A percentile compares a stretch with the other conserved stretches of the same genome.
These are phyloP conservation scores for Axilococcus clingmanii DNA, from an alignment of 139 green algal species.

Conservation along the genomic window DNA sequence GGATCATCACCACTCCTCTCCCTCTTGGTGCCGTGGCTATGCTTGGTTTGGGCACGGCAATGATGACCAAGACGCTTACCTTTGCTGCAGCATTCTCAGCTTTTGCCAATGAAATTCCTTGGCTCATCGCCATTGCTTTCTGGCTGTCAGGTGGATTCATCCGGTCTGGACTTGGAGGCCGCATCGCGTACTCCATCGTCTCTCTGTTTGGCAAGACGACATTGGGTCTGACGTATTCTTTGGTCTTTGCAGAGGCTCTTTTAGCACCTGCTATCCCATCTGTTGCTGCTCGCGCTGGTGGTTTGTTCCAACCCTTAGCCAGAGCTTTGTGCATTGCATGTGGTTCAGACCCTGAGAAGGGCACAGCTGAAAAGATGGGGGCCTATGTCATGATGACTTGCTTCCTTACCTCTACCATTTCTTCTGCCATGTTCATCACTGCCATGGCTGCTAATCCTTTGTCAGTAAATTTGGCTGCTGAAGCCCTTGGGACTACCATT, in stretches of 20 bases:
- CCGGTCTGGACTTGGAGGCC: slow-evolving; percentile 93
- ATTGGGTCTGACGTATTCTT: slow-evolving; percentile 90
- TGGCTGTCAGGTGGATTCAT: slow-evolving; percentile 98
- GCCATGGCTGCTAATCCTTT: slow-evolving; percentile 99
- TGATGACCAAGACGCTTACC: slow-evolving; percentile 92
- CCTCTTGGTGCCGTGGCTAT: slow-evolving; percentile 95
- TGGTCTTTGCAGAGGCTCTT: slow-evolving; percentile 93
- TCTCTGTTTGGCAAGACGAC: slow-evolving; percentile 92
- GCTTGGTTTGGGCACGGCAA: slow-evolving; percentile 83
- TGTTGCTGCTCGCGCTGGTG: slow-evolving; percentile 84
- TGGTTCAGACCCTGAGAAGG: slow-evolving; percentile 44
- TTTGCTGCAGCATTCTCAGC: slow-evolving; percentile 94
- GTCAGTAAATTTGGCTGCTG: slow-evolving; percentile 85
- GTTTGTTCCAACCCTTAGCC: slow-evolving; percentile 97
- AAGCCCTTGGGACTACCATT: slow-evolving; percentile 81
- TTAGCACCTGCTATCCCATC: slow-evolving; percentile 97
- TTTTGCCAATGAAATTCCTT: slow-evolving; percentile 90
- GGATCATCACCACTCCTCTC: slow-evolving; percentile 87
- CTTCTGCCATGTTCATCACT: slow-evolving; percentile 97
- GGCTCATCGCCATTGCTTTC: slow-evolving; percentile 98
- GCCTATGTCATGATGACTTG: slow-evolving; percentile 97
- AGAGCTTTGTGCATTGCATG: slow-evolving; percentile 93
- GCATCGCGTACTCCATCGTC: slow-evolving; percentile 96
- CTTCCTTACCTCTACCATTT: slow-evolving; percentile 88
- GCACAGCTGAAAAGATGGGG: slow-evolving; percentile 94